Evolutionary conservation across 495 filamentous ascomycete genomes (phyloP), one percentile per base, ranked within the genome.

Genomic region (Neurospora cerealis): DNA sequence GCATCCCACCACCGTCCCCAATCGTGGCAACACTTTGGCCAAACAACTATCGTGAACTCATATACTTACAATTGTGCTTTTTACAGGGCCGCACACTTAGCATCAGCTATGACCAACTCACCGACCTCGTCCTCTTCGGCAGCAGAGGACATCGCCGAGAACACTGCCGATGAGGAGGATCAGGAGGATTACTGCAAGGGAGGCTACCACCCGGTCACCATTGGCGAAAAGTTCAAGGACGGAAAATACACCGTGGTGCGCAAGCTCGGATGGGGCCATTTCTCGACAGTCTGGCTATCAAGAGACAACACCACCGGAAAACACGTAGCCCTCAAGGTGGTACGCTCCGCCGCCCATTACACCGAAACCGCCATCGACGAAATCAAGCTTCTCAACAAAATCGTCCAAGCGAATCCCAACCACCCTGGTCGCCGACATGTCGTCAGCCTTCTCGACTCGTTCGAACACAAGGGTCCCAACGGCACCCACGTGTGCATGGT

Each of bases 101-200:
- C 78, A 75, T 78, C 79, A 60, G 72, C 77, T 34, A 81, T 81
- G 82, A 91, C 89, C 81, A 91, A 91, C 42, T 96, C 94, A 37
- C 91, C 92, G 15, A 89, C 89, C 3, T 93, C 92, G 34, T 62
- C 54, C 28, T 89, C 91, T n/a, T 93, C 92, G 36, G 93, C 93
- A 6, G 88, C 88, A 70, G 93, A 91, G 76, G 95, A 97, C 74
- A 92, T 92, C 75, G 88, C 94, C 78, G 93, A 96, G 78, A 93
- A 95, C 77, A 97, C 96, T 6, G 96, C 96, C 70, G 96, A 99
- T 77, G 96, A 99, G 83, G 96, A 99, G 83, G 96, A 98, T 79
- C 97, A 94, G 38, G 96, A 99, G 80, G 96, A 99, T 80, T 99
- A 99, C 84, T 98, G 95, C 86, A 98, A 98, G 83, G 96, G 96